phyloP scores from a whole-genome alignment of 2,329 filamentous ascomycete genomes.

The Alternaria burnsii region DNA sequence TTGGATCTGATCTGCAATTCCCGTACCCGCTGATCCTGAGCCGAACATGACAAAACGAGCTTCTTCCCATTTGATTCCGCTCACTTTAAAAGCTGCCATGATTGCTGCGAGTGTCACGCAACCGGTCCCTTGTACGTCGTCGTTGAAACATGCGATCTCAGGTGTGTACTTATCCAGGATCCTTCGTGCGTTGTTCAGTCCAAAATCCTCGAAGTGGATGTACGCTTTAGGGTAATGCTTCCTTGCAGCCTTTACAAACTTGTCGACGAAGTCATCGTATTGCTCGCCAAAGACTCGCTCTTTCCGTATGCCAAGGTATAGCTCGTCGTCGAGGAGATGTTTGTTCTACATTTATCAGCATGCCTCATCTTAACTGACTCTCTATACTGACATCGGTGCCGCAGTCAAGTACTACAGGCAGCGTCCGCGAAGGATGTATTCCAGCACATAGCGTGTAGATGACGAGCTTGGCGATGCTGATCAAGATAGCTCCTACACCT shows the following conservation, averaged over 20 bases:
- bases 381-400: constrained; percentile 70
- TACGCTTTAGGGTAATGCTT: constrained; percentile 80
- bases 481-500: constrained; percentile 83
- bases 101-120: constrained; percentile 87
- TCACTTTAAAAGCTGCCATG: constrained; percentile 76
- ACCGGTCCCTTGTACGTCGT: constrained; percentile 89
- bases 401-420: constrained; percentile 85
- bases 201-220: constrained; percentile 92
- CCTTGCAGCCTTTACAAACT: constrained; percentile 73
- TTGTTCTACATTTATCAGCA: constrained; percentile 63
- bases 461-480: constrained; percentile 83
- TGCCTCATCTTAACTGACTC: not conserved
- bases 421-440: constrained; percentile 78
- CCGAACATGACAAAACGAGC: constrained; percentile 80
- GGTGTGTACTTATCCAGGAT: constrained; percentile 79
- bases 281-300: constrained; percentile 72
- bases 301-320: constrained; percentile 79
- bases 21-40: constrained; percentile 80
- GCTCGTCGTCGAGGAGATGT: constrained; percentile 73
- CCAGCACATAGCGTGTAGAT: constrained; percentile 88
- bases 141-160: constrained; percentile 85
- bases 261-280: constrained; percentile 80
- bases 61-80: constrained; percentile 71
- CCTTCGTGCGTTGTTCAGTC: constrained; percentile 76
- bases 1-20: constrained; percentile 84